Evolutionary conservation across 805 yeast species (phyloP), one percentile per base, ranked within the genome.

Genomic region (Candida krabiensis): DNA sequence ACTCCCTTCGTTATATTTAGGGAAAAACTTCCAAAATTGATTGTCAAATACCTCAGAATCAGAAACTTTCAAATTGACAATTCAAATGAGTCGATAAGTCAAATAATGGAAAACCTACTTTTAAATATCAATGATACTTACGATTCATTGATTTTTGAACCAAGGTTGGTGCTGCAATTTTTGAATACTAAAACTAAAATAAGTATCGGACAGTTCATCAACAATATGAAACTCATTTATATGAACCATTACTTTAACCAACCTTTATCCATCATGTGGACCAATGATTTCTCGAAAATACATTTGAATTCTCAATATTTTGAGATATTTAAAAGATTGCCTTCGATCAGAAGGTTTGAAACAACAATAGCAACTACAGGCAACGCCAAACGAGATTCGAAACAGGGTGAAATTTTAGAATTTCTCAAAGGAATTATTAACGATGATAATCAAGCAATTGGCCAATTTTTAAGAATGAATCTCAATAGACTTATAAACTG

Each of bases 171-270:
- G n/a, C 39, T 61, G 16, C 42, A 52, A n/a, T 54, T 59, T 30
- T 43, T 62, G 17, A 35, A 51, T 13, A 33, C 40, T 40, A 52
- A 51, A 30, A 47, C 51, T n/a, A 39, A 46, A 30, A 46, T 60
- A 11, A 59, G 64, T 46, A 50, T 61, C 24, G 28, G 49, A 4
- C 57, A 59, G 21, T 60, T 62, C 35, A 49, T 53, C 23, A 50
- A 56, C 34, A 46, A 50, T 33, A 55, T 63, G 54, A 62, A 62
- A 23, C 40, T 59, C 15, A 49, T 58, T 14, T 60, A 58, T 33
- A 62, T 63, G 67, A 44, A 52, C 18, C 66, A 62, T 38, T 63
- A 57, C 41, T 62, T 44, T 31, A 52, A 53, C 31, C 65, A 63
- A 39, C 67, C 67, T 4, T 46, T 62, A 21, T 48, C 58, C 2